A percentile compares a stretch with the other conserved stretches of the same genome.
Conservation (phyloP, 345 rosid species). For the Geranium rotundifolium region DNA sequence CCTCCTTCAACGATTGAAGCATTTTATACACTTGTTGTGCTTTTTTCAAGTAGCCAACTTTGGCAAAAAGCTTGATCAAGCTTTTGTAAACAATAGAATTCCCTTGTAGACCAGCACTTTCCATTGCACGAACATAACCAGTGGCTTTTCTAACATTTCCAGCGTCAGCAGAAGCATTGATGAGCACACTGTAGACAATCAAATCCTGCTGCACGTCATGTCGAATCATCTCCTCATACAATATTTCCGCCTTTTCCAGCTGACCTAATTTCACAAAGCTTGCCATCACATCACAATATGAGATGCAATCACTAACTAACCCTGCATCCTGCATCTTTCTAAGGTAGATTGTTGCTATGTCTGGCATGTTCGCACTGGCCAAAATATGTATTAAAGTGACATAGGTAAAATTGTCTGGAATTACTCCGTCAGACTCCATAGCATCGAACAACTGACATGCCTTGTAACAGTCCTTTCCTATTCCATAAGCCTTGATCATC, state of each 20-base stretch:
- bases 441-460: conserved; percentile 66
- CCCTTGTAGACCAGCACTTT: conserved; percentile 43
- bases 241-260: conserved; percentile 50
- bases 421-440: conserved; percentile 50
- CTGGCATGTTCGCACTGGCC: conserved; percentile 49
- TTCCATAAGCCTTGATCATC: conserved; percentile 86
- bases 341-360: conserved; percentile 40
- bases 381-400: conserved; percentile 58
- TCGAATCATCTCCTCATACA: conserved; percentile 54
- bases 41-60: conserved; percentile 64
- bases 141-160: conserved; percentile 57
- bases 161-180: conserved; percentile 71
- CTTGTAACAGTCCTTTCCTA: conserved; percentile 37
- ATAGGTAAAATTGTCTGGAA: conserved; percentile 65
- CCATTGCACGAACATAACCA: conserved; percentile 48
- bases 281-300: conserved; percentile 65
- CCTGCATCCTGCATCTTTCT: conserved; percentile 63
- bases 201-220: conserved; percentile 48
- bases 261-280: conserved; percentile 63
- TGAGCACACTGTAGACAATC: conserved; percentile 63
- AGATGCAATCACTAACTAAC: conserved; percentile 57
- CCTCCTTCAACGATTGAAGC: conserved; percentile 26
- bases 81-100: conserved; percentile 56
- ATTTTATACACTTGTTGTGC: conserved; percentile 60
- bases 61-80: conserved; percentile 75